Base-by-base conservation (phyloP, 78 protist genomes). In the Emiliania huxleyi region DNA sequence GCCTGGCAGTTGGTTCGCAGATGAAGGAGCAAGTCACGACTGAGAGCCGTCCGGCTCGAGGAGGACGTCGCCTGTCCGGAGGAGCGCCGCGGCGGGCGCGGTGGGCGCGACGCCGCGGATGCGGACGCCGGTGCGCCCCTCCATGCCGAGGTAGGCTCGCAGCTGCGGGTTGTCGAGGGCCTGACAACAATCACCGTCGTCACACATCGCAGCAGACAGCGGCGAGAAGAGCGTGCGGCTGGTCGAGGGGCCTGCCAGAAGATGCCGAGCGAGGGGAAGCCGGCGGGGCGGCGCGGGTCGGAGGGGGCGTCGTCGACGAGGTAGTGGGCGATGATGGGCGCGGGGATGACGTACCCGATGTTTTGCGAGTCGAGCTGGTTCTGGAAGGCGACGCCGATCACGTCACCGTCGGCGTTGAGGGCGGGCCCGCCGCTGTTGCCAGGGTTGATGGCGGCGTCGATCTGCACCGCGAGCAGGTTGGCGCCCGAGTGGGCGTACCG, bases 351-450 rank as follows among this genome's bases (percentile, higher is more conserved):
- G 75, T 94, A 96, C 2, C 96, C 96, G 52, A 96, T 92, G 29
- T 93, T 93, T 29, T 94, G 89, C 56, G 89, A 81, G 52, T 94
- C 93, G 4, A 79, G 55, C 56, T 94, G 87, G 93, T 91, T 90
- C 77, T 96, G 97, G 90, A 96, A 96, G 33, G 97, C 96, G 38
- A 95, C 94, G 43, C 97, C 97, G 38, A 96, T 92, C 5, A 96
- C 96, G 33, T 52, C 43, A 21, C 97, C 97, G 71, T 8, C n/a
- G 44, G 1, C 22, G 44, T 55, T 23, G 26, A 96, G 52, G 69
- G 95, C 97, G 6, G 97, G 97, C 45, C 97, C 97, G 56, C 97
- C 97, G 3, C 95, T 91, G 87, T 96, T 96, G 84, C 97, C 97
- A 22, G 96, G 95, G 79, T 96, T 44, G 94, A 96, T 96, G 21